A percentile compares a stretch with the other conserved stretches of the same genome.
Evolutionary conservation across 2,329 filamentous ascomycete species (phyloP).

Genomic region (Diplocarpon mali): DNA sequence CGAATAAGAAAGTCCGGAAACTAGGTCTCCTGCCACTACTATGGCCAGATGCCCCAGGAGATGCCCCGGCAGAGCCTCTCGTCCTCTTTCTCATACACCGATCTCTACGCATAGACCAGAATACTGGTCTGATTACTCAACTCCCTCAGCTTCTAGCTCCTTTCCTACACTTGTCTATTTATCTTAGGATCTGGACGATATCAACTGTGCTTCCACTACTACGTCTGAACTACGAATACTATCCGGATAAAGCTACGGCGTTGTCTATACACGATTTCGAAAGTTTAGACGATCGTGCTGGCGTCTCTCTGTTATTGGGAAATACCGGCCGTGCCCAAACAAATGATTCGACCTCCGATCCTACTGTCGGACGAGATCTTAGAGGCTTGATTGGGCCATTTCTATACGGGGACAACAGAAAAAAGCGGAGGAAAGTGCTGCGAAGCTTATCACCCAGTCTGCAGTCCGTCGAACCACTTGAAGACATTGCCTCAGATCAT

Average conservation of each 20-base stretch:
- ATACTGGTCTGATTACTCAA: conserved; percentile 61
- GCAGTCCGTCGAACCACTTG: conserved; percentile 14
- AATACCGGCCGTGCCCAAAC: conserved; percentile 31
- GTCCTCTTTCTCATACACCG: conserved; percentile 57
- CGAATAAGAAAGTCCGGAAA: conserved; percentile 50
- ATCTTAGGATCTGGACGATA: conserved; percentile 56
- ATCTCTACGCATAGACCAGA: conserved; percentile 56
- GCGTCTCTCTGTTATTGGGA: conserved; percentile 50
- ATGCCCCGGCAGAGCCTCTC: conserved; percentile 42
- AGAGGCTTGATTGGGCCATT: conserved; percentile 61
- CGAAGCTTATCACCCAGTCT: conserved; percentile 7
- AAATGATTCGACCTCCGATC: conserved; percentile 12
- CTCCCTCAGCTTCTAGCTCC: conserved; percentile 56
- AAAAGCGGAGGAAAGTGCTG: conserved; percentile 36
- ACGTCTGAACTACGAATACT: conserved; percentile 59
- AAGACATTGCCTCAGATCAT: conserved; percentile 21
- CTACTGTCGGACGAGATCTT: conserved; percentile 49
- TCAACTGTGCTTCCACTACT: conserved; percentile 59
- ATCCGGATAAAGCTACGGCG: conserved; percentile 34
- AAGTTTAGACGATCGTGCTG: conserved; percentile 44
- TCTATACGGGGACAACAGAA: conserved; percentile 54
- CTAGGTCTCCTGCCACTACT: conserved; percentile 50
- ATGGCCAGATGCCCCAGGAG: conserved; percentile 36
- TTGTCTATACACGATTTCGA: conserved; percentile 54
- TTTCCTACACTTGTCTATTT: conserved; percentile 51